Conservation (phyloP, 371 early-diverging fungal genomes). For the Mucor piriformis region DNA sequence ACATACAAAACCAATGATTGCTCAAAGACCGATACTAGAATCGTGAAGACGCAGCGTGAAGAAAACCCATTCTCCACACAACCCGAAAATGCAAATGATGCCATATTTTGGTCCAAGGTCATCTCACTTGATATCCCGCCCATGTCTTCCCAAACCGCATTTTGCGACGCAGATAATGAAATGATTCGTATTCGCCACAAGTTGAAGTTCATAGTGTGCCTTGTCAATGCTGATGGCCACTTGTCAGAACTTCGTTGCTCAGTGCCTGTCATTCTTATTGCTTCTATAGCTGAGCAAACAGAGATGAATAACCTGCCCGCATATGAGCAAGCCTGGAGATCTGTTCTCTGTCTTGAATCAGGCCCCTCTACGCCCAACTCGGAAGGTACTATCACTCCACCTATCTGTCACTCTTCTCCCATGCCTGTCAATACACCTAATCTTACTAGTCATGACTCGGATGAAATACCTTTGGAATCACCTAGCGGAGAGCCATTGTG, state of each 20-base stretch:
- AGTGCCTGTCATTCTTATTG: conserved; percentile 37
- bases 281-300: conserved; percentile 34
- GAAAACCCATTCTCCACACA: conserved; percentile 29
- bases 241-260: conserved; percentile 46
- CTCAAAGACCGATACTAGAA: conserved; percentile 45
- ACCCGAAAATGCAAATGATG: not conserved
- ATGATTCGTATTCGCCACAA: conserved; percentile 51
- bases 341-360: conserved; percentile 25
- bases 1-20: conserved; percentile 38
- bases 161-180: conserved; percentile 47
- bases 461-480: not conserved
- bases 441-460: not conserved
- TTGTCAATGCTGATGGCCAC: conserved; percentile 42
- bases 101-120: conserved; percentile 23
- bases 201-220: conserved; percentile 38
- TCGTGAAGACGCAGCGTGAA: conserved; percentile 18
- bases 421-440: not conserved
- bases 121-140: conserved; percentile 35
- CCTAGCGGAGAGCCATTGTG: conserved; percentile 18
- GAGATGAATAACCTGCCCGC: conserved; percentile 41
- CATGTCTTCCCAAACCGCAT: conserved; percentile 32
- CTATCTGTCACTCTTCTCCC: not conserved
- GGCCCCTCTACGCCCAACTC: not conserved
- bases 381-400: not conserved
- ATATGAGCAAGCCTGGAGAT: conserved; percentile 42